phyloP scores from a whole-genome alignment of 1,139 yeast species.

The Sugiyamaella novakii region DNA sequence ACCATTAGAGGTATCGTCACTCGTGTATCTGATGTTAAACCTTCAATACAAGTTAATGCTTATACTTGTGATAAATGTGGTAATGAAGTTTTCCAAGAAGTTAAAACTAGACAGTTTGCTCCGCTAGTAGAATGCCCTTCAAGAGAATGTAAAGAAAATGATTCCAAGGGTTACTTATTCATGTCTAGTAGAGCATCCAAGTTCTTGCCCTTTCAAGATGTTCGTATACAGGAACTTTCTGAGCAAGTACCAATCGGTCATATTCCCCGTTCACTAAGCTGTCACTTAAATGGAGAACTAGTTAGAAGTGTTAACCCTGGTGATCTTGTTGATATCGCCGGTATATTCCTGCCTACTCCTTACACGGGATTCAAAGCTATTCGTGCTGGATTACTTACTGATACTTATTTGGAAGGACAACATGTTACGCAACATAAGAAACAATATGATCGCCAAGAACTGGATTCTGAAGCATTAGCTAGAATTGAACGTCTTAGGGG shows the following conservation, averaged over 20 bases:
- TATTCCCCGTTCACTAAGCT: constrained; percentile 82
- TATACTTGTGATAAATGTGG: constrained; percentile 99
- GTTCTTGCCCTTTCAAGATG: constrained; percentile 93
- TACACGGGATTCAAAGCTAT: constrained; percentile 94
- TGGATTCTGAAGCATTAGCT: constrained; percentile 58
- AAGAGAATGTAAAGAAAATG: constrained; percentile 72
- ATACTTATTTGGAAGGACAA: constrained; percentile 91
- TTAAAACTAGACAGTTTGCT: constrained; percentile 76
- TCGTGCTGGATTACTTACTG: constrained; percentile 89
- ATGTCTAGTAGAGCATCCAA: constrained; percentile 96
- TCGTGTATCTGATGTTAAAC: constrained; percentile 94
- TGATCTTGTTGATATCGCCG: constrained; percentile 89
- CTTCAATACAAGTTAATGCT: constrained; percentile 86
- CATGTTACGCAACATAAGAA: constrained; percentile 83
- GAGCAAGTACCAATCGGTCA: constrained; percentile 98
- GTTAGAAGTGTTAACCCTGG: constrained; percentile 92
- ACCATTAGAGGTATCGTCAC: constrained; percentile 95
- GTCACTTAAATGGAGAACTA: constrained; percentile 86
- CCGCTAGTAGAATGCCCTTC: constrained; percentile 89
- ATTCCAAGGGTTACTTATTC: constrained; percentile 83
- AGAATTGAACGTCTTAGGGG: constrained; percentile 57
- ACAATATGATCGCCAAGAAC: constrained; percentile 69
- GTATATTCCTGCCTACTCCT: constrained; percentile 91
- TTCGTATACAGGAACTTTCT: constrained; percentile 90
- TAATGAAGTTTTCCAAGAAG: constrained; percentile 93